Evolutionary conservation across 2,329 filamentous ascomycete species (phyloP).

Genomic region (Thielaviopsis punctulata): DNA sequence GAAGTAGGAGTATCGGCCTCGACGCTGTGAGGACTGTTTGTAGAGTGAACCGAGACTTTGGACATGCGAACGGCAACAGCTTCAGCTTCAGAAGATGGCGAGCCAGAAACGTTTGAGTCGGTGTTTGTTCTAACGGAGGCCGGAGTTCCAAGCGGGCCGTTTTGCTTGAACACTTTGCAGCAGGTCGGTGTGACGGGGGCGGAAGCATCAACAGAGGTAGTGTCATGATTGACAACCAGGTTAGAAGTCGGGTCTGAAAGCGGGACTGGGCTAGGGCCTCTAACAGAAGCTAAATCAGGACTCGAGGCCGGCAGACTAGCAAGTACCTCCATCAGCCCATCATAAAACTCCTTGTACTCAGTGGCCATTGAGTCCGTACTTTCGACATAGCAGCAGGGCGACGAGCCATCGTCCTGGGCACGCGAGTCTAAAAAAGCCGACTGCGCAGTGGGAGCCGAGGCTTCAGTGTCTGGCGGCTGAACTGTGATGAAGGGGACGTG

Average conservation of each 20-base stretch:
- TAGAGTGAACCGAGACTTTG: not conserved
- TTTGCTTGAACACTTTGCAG: not conserved
- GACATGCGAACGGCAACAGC: constrained; percentile 4
- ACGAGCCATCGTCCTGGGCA: not conserved
- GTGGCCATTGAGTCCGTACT: not conserved
- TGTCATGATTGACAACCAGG: too few species aligned
- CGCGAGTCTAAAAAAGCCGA: not conserved
- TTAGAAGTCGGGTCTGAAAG: too few species aligned
- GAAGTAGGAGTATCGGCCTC: not conserved
- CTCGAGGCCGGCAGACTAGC: too few species aligned
- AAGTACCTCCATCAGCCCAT: not conserved
- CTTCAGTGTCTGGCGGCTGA: not conserved
- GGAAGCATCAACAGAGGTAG: too few species aligned
- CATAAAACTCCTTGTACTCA: not conserved
- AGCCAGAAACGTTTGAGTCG: not conserved
- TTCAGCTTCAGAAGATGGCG: not conserved
- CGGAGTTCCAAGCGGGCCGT: not conserved
- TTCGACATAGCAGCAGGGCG: not conserved
- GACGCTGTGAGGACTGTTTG: not conserved
- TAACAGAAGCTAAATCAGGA: too few species aligned
- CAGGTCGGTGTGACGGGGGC: not conserved
- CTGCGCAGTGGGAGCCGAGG: too few species aligned
- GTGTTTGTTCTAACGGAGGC: not conserved
- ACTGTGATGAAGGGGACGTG: not conserved
- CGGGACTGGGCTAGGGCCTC: too few species aligned